Evolutionary conservation across 2,329 filamentous ascomycete genomes (phyloP).

Genomic region (Dendryphion nanum): DNA sequence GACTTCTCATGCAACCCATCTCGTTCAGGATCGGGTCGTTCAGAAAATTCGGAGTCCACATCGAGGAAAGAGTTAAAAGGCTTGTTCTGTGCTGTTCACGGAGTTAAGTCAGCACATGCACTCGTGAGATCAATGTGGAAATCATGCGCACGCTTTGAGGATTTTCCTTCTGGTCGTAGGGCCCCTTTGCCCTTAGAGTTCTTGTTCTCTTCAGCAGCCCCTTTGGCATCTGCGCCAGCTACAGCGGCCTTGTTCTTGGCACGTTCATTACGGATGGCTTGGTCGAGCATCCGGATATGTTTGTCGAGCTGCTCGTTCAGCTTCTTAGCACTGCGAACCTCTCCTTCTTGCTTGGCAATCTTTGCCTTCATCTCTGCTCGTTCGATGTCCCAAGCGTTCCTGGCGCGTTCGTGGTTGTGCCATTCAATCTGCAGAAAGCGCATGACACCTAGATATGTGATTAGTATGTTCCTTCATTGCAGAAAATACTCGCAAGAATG

Average conservation of each 20-base stretch:
- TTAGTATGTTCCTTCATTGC: background rate
- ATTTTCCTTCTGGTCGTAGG: constrained; percentile 9
- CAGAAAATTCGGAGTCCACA: constrained; percentile 43
- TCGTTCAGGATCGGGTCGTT: constrained; percentile 51
- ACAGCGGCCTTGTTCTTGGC: constrained; percentile 60
- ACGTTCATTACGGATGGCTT: constrained; percentile 80
- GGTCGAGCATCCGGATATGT: constrained; percentile 86
- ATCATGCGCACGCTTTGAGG: constrained; percentile 24
- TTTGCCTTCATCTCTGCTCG: constrained; percentile 98
- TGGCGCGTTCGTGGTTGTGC: constrained; percentile 96
- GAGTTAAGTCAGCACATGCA: constrained; percentile 21
- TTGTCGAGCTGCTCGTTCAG: constrained; percentile 86
- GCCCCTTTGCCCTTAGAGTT: constrained; percentile 32
- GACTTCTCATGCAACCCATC: constrained; percentile 63
- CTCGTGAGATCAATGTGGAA: constrained; percentile 1
- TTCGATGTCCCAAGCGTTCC: constrained; percentile 99
- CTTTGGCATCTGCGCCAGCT: constrained; percentile 50
- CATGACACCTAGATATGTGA: constrained; percentile 73
- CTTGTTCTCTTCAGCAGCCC: constrained; percentile 38
- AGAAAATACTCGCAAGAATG: background rate
- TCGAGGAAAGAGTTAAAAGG: constrained; percentile 53
- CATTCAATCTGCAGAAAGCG: constrained; percentile 98
- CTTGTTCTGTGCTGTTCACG: constrained; percentile 45
- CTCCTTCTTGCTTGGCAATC: constrained; percentile 91
- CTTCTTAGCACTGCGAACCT: constrained; percentile 80